Conservation (phyloP, 352 stramenopile genomes). For the Pythium monospermum region DNA sequence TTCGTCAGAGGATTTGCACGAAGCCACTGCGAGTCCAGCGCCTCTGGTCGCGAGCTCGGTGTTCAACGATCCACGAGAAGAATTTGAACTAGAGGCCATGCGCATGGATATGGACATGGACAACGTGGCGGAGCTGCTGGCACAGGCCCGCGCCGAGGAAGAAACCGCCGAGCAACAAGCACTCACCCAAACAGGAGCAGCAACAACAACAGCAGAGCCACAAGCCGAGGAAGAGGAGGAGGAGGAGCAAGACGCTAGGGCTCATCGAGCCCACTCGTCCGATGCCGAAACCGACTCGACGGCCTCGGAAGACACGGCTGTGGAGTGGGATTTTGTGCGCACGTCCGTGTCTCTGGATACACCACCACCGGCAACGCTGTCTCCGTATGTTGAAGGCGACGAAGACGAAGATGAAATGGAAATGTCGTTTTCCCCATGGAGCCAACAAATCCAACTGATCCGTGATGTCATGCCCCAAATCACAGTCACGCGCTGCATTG, state of each 20-base stretch:
- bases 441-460: conserved; percentile 37
- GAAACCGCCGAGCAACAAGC: conserved; percentile 10
- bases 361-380: conserved; percentile 1
- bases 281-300: conserved; percentile 51
- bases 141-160: conserved; percentile 15
- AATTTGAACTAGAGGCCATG: not conserved
- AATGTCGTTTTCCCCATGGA: conserved; percentile 25
- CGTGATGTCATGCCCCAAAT: conserved; percentile 50
- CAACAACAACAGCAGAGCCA: not conserved
- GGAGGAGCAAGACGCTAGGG: conserved; percentile 4
- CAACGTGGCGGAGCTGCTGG: conserved; percentile 14
- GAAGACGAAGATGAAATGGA: conserved; percentile 28
- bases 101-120: too few species aligned
- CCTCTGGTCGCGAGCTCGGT: conserved; percentile 11
- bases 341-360: not conserved
- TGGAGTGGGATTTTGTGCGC: conserved; percentile 46
- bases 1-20: conserved; percentile 14
- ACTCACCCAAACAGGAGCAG: conserved; percentile 14
- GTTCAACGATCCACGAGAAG: not conserved
- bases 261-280: conserved; percentile 32
- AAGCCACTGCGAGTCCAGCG: conserved; percentile 4
- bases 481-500: conserved; percentile 36
- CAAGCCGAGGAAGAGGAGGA: conserved; percentile 13
- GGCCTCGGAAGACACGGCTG: conserved; percentile 39
- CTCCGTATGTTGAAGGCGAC: conserved; percentile 23